Conservation (phyloP, 2,329 filamentous ascomycete species). For the Aspergillus ochraceoroseus region DNA sequence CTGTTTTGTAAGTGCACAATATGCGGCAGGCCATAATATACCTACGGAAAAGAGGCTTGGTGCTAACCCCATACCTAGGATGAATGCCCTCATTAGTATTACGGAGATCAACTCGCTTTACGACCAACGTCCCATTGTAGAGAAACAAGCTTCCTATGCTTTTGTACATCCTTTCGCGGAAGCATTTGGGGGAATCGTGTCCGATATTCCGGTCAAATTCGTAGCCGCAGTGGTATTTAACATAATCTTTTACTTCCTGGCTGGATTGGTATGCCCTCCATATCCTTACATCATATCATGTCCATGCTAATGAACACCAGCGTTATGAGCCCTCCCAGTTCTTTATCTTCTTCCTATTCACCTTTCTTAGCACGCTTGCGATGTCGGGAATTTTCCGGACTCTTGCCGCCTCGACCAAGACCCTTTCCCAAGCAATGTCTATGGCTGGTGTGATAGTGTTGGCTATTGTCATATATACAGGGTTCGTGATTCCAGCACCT, state of each 20-base stretch:
- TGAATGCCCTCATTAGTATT: slow-evolving; percentile 59
- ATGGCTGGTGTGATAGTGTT: slow-evolving; percentile 52
- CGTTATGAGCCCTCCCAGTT: slow-evolving; percentile 45
- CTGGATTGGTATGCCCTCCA: slow-evolving; percentile 53
- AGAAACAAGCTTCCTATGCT: slow-evolving; percentile 83
- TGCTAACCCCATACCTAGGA: slow-evolving; percentile 13
- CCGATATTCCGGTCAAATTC: slow-evolving; percentile 81
- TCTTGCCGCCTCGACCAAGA: slow-evolving; percentile 55
- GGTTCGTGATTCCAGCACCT: slow-evolving; percentile 57
- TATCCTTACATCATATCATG: neutral
- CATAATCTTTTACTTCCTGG: slow-evolving; percentile 78
- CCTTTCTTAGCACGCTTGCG: slow-evolving; percentile 54
- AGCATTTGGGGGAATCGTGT: slow-evolving; percentile 77
- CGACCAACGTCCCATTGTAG: slow-evolving; percentile 83
- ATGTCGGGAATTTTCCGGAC: slow-evolving; percentile 58
- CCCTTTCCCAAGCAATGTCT: slow-evolving; percentile 60
- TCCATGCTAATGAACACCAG: slow-evolving; percentile 25
- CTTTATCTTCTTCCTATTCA: slow-evolving; percentile 61
- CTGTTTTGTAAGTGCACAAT: slow-evolving; percentile 64
- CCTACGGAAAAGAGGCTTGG: neutral
- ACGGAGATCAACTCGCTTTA: slow-evolving; percentile 80
- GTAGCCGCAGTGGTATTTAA: slow-evolving; percentile 71
- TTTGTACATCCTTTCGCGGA: slow-evolving; percentile 87
- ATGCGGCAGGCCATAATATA: no score
- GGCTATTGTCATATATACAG: slow-evolving; percentile 61